Percentiles rank a stretch among this genome's conserved stretches.
These are phyloP conservation scores for Mycena epipterygia DNA, from an alignment of 768 basidiomycete species.

Conservation along the genomic window DNA sequence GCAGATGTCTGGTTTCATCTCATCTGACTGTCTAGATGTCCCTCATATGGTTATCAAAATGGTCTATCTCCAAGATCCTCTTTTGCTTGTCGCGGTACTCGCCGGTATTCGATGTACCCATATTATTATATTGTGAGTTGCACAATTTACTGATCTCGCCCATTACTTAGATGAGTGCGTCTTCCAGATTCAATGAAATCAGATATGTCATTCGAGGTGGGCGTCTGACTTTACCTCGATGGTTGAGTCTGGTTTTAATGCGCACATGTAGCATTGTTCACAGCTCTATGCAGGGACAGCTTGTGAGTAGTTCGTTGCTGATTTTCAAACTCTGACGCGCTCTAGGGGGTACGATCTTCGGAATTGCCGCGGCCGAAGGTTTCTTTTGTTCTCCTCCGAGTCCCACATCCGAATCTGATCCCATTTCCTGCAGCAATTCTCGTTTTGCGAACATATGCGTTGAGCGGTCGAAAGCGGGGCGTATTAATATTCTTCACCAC, in stretches of 20 bases:
- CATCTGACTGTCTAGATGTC: constrained; percentile 3
- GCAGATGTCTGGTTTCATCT: not conserved
- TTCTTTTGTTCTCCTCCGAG: not conserved
- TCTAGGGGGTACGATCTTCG: constrained; percentile 32
- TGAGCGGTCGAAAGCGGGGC: constrained; percentile 23
- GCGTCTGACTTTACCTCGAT: not conserved
- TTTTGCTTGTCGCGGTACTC: constrained; percentile 32
- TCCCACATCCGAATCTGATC: not conserved
- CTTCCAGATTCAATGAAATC: constrained; percentile 23
- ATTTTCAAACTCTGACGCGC: not conserved
- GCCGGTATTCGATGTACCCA: constrained; percentile 32
- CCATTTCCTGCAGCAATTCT: constrained; percentile 23
- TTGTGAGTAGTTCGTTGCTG: constrained; percentile 10
- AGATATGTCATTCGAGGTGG: constrained; percentile 15
- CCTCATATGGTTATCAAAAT: constrained; percentile 29
- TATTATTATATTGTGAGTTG: constrained; percentile 30
- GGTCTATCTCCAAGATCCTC: constrained; percentile 26
- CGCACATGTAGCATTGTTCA: constrained; percentile 13
- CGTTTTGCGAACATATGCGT: constrained; percentile 28
- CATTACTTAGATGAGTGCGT: not conserved
- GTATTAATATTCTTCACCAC: constrained; percentile 26
- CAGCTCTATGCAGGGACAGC: constrained; percentile 27
- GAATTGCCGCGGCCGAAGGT: constrained; percentile 31
- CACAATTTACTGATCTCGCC: not conserved
- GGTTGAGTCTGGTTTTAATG: constrained; percentile 6